A percentile compares a stretch with the other conserved stretches of the same genome.
phyloP scores from a whole-genome alignment of 257 asterid genomes.

The Petrea volubilis region DNA sequence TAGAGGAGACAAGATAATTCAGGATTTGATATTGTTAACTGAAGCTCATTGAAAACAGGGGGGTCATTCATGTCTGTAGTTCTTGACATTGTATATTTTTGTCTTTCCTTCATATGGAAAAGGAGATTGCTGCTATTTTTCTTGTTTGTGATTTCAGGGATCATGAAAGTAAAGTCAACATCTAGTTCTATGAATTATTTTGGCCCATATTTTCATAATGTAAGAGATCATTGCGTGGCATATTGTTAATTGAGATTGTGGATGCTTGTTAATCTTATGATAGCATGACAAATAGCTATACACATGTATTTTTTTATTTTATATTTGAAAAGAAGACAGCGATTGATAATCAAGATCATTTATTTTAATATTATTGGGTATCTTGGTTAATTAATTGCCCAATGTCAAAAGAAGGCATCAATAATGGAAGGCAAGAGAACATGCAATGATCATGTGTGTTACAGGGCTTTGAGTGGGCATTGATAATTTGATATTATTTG shows the following conservation, averaged over 20 bases:
- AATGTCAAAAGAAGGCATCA: background rate
- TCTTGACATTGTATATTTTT: constrained; percentile 25
- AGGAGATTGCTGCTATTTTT: constrained; percentile 18
- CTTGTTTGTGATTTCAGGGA: background rate
- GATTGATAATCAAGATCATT: too few species aligned
- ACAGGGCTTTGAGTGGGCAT: background rate
- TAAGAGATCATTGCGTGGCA: background rate
- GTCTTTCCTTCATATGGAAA: constrained; percentile 25
- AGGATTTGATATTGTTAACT: constrained; percentile 4
- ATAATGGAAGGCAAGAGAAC: constrained; percentile 6
- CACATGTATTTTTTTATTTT: too few species aligned
- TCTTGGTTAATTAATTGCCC: background rate
- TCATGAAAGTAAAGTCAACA: too few species aligned
- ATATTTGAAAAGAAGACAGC: too few species aligned
- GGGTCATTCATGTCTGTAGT: constrained; percentile 22
- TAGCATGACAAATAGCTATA: background rate
- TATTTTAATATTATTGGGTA: too few species aligned
- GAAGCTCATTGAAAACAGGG: background rate
- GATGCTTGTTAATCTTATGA: background rate
- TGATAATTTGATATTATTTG: background rate
- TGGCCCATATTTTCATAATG: too few species aligned
- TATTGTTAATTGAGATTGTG: background rate
- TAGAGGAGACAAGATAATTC: constrained; percentile 17
- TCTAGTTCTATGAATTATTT: too few species aligned
- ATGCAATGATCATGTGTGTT: background rate